These are phyloP conservation scores for Nicotiana knightiana DNA, from an alignment of 257 asterid species.

Conservation along the genomic window DNA sequence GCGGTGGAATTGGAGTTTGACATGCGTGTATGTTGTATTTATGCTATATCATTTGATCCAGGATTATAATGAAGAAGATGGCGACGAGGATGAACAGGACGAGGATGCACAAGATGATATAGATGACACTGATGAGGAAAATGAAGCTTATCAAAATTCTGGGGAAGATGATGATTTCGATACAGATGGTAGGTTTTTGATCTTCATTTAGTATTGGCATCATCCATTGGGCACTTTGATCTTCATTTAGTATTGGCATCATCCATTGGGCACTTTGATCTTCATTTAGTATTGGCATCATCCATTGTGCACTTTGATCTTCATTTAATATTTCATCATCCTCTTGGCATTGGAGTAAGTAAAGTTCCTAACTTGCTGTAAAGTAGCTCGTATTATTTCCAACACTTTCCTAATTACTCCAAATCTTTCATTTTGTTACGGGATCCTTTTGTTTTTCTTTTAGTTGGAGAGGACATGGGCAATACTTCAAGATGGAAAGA, in stretches of 20 bases:
- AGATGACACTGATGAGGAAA: slow-evolving; percentile 23
- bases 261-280: not conserved
- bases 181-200: slow-evolving; percentile 23
- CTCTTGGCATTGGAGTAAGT: not conserved
- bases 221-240: not conserved
- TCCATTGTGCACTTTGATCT: not conserved
- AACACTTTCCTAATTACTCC: not conserved
- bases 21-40: not conserved
- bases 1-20: not conserved
- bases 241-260: not conserved
- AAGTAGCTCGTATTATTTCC: not conserved
- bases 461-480: slow-evolving; percentile 55
- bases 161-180: slow-evolving; percentile 33
- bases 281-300: not conserved
- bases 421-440: not conserved
- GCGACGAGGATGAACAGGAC: slow-evolving; percentile 26
- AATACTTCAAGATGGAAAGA: slow-evolving; percentile 86
- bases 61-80: slow-evolving; percentile 48
- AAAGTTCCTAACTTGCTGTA: not conserved
- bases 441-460: slow-evolving; percentile 15
- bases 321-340: not conserved
- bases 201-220: not conserved
- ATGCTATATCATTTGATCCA: slow-evolving; percentile 16
- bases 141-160: slow-evolving; percentile 12
- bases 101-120: slow-evolving; percentile 10